These are phyloP conservation scores for Ophiostoma piceae DNA, from an alignment of 2,329 filamentous ascomycete species.

Conservation along the genomic window DNA sequence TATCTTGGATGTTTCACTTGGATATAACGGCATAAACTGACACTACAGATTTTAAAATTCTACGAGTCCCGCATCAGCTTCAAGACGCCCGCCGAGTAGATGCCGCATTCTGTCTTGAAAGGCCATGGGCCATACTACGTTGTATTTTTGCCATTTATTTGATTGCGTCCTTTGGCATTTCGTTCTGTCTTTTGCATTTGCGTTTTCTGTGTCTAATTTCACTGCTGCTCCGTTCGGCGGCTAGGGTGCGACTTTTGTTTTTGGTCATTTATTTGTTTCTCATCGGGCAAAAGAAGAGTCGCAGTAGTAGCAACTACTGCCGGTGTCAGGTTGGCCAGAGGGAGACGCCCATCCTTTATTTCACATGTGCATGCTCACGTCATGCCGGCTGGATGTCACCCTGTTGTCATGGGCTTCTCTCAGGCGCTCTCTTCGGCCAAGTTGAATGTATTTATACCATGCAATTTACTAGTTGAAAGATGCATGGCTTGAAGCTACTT, in stretches of 20 bases:
- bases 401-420: slow-evolving; percentile 1
- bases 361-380: background rate
- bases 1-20: background rate
- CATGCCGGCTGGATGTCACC: slow-evolving; percentile 1
- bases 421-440: background rate
- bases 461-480: background rate
- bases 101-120: background rate
- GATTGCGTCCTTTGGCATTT: background rate
- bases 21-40: background rate
- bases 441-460: background rate
- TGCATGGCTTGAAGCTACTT: background rate
- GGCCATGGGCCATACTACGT: background rate
- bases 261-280: background rate
- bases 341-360: background rate
- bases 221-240: background rate
- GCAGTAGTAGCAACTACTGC: background rate
- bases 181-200: background rate
- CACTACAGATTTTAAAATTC: slow-evolving; percentile 51
- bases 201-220: no score
- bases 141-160: background rate
- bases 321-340: background rate
- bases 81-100: slow-evolving; percentile 19
- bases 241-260: background rate
- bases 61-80: slow-evolving; percentile 53
- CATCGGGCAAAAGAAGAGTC: background rate